phyloP scores from a whole-genome alignment of 495 filamentous ascomycete genomes.

The Penicillium antarcticum region DNA sequence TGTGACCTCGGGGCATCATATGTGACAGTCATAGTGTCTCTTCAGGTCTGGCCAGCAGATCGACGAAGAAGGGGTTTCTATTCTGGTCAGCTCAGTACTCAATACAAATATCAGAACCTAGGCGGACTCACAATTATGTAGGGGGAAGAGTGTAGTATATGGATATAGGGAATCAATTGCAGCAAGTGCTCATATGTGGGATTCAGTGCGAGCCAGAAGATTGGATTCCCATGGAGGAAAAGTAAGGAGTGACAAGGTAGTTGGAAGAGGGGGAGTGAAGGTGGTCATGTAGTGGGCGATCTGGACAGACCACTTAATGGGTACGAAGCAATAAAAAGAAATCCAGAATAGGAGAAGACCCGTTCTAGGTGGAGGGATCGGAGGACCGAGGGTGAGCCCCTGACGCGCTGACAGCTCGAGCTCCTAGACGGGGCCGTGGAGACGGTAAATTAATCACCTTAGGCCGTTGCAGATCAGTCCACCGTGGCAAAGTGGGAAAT shows the following conservation, averaged over 20 bases:
- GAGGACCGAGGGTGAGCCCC: constrained; percentile 36
- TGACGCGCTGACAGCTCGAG: constrained; percentile 44
- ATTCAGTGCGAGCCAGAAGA: constrained; percentile 1
- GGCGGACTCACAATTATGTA: constrained; percentile 15
- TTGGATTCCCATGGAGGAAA: constrained; percentile 10
- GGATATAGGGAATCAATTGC: constrained; percentile 18
- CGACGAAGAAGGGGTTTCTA: constrained; percentile 16
- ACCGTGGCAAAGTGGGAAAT: constrained; percentile 10
- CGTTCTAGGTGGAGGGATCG: constrained; percentile 36
- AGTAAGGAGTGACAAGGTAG: constrained; percentile 30
- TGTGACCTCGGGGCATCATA: constrained; percentile 58
- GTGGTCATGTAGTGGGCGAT: constrained; percentile 21
- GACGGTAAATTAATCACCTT: constrained; percentile 34
- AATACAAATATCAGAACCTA: not conserved
- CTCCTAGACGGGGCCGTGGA: constrained; percentile 39
- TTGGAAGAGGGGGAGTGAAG: constrained; percentile 21
- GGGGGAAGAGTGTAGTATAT: constrained; percentile 19
- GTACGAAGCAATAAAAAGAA: constrained; percentile 34
- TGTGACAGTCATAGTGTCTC: constrained; percentile 62
- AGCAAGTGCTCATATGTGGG: constrained; percentile 18
- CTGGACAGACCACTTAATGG: constrained; percentile 37
- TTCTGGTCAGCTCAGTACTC: constrained; percentile 13
- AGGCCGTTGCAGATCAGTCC: constrained; percentile 29
- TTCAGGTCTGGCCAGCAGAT: constrained; percentile 46
- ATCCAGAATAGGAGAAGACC: constrained; percentile 40